Percentiles rank a stretch among this genome's conserved stretches.
Conservation (phyloP, 1,284 basidiomycete species). For the Lignosus rhinocerotis region DNA sequence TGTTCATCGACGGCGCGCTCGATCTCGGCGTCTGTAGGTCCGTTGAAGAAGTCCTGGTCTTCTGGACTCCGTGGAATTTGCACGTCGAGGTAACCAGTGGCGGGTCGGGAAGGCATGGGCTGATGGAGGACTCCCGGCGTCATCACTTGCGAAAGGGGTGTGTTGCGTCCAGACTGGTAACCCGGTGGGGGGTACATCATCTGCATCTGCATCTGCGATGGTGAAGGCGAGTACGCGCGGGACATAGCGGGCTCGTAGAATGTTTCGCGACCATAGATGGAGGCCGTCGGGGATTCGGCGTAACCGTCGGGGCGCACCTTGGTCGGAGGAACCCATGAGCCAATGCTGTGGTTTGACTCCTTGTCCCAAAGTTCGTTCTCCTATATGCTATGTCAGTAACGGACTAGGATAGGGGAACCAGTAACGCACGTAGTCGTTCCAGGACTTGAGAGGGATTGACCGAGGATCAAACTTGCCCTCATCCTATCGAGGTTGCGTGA, state of each 20-base stretch:
- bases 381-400: constrained; percentile 33
- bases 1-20: constrained; percentile 73
- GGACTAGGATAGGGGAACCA: not conserved
- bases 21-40: constrained; percentile 68
- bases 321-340: constrained; percentile 77
- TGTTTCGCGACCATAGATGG: constrained; percentile 81
- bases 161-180: constrained; percentile 78
- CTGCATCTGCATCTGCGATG: constrained; percentile 52
- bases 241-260: constrained; percentile 63
- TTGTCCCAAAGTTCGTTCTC: constrained; percentile 98
- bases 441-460: constrained; percentile 91
- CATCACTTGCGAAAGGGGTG: constrained; percentile 46
- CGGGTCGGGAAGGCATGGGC: constrained; percentile 64
- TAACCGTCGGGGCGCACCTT: constrained; percentile 72
- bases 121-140: constrained; percentile 38
- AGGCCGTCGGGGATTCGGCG: constrained; percentile 71
- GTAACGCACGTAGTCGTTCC: constrained; percentile 84
- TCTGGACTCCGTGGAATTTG: constrained; percentile 61
- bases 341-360: constrained; percentile 89
- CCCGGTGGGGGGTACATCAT: constrained; percentile 55
- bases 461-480: constrained; percentile 96
- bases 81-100: constrained; percentile 75
- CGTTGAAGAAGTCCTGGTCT: constrained; percentile 45
- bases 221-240: constrained; percentile 67
- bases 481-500: constrained; percentile 53